Conservation (phyloP, 2,329 filamentous ascomycete species). For the Nothophaeocryptopus gaeumannii region DNA sequence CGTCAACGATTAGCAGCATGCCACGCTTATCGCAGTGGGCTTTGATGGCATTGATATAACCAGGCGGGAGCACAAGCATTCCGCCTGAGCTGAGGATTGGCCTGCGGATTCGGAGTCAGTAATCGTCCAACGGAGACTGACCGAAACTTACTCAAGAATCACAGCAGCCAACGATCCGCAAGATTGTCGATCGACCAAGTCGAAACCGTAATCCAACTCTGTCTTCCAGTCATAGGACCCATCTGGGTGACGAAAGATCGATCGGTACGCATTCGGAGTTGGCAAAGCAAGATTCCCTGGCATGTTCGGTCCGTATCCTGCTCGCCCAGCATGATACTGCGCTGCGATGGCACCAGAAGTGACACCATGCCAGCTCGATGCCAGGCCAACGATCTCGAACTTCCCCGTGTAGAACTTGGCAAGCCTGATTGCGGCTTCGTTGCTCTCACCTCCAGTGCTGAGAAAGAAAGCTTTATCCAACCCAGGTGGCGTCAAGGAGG, state of each 20-base stretch:
- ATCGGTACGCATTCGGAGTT: conserved; percentile 60
- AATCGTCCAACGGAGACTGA: too few relatives aligned
- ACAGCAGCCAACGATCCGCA: conserved; percentile 62
- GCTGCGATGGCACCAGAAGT: conserved; percentile 54
- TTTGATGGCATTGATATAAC: conserved; percentile 58
- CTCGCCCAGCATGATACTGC: conserved; percentile 54
- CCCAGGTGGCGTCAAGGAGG: conserved; percentile 46
- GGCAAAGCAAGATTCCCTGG: conserved; percentile 59
- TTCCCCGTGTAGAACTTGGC: conserved; percentile 64
- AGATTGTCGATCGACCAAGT: conserved; percentile 58
- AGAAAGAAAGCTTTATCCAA: conserved; percentile 59
- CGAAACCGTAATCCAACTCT: conserved; percentile 62
- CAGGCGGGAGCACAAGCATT: conserved; percentile 57
- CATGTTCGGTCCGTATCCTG: conserved; percentile 47
- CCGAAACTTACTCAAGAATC: conserved; percentile 49
- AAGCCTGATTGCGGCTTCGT: conserved; percentile 62
- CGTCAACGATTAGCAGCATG: conserved; percentile 60
- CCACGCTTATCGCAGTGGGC: conserved; percentile 53
- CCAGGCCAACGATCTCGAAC: conserved; percentile 62
- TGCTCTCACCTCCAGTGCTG: conserved; percentile 54
- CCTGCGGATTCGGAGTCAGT: too few relatives aligned
- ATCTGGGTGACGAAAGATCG: conserved; percentile 57
- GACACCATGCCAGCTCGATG: conserved; percentile 61
- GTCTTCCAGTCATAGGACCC: conserved; percentile 64
- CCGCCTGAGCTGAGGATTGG: conserved; percentile 59